These are phyloP conservation scores for Platanthera zijinensis DNA, from an alignment of 106 monocot genomes.

Conservation along the genomic window DNA sequence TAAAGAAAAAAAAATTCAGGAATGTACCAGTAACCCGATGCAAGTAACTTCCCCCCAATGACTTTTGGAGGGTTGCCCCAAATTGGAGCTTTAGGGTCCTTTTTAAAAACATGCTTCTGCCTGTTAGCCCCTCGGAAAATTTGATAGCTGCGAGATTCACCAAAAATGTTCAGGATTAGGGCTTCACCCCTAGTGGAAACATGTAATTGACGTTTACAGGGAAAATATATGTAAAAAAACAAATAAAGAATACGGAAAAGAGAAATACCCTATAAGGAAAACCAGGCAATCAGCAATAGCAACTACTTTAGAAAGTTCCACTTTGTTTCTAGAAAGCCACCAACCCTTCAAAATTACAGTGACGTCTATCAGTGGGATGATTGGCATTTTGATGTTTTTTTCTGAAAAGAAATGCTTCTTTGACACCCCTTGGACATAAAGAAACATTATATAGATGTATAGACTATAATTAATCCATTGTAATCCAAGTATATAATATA, in stretches of 20 bases:
- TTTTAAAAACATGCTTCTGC: conserved; percentile 94
- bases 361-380: neutral
- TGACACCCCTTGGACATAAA: no score
- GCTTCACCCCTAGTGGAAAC: neutral
- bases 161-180: neutral
- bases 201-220: neutral
- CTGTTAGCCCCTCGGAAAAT: conserved; percentile 95
- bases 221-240: neutral
- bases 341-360: conserved; percentile 51
- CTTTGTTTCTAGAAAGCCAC: conserved; percentile 85
- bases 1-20: neutral
- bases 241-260: neutral
- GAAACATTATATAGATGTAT: no score
- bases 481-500: no score
- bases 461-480: no score
- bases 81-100: conserved; percentile 71
- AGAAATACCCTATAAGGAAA: conserved; percentile 61
- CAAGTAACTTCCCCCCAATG: conserved; percentile 90
- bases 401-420: no score
- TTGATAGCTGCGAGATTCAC: conserved; percentile 48
- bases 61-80: conserved; percentile 94
- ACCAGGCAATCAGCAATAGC: conserved; percentile 42
- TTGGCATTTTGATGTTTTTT: no score
- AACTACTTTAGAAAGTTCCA: conserved; percentile 47
- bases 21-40: conserved; percentile 92